Base-by-base conservation (phyloP, 1,139 yeast genomes). In the Saccharomycopsis hybrid region DNA sequence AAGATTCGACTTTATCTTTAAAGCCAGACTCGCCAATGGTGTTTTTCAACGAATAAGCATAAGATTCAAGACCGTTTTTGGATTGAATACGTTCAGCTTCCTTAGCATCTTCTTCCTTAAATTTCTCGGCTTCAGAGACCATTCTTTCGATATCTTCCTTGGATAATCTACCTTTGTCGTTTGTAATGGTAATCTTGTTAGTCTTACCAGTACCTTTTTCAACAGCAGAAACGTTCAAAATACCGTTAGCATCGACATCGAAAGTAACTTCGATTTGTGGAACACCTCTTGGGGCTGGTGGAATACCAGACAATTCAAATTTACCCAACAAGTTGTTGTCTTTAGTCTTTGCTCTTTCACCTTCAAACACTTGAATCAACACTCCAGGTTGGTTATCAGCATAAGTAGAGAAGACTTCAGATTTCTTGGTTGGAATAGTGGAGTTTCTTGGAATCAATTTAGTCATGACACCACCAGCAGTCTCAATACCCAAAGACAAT, bases 331-430 rank as follows among this genome's bases (percentile, higher is more conserved):
- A 74, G 75, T 90, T 90, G 80, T 90, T 90, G 73, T 90, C 97
- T 75, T 87, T 87, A 57, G 95, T 87, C 76, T 85, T 78, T 53
- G 96, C 85, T 74, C 97, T 86, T 76, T 90, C 97, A 78, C 97
- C 97, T 74, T 90, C 97, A 66, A 73, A 90, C 55, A 90, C 96
- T 76, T 89, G 96, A 70, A 90, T 90, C 70, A 88, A 77, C 57
- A 90, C 97, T 68, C 95, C 89, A 59, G 95, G 95, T 74, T 90
- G 97, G 78, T 90, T 90, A 72, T 90, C 97, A 61, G 92, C 95
- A 62, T 90, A 92, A 56, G 97, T 89, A 54, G 97, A 88, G 81
- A 90, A 90, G 61, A 86, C 86, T 76, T 90, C 96, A 46, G 96
- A 86, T 76, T 90, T 90, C 76, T 87, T 85, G 62, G 97, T 87